Evolutionary conservation across 1,284 basidiomycete species (phyloP).

Genomic region (Apiotrichum laibachii): DNA sequence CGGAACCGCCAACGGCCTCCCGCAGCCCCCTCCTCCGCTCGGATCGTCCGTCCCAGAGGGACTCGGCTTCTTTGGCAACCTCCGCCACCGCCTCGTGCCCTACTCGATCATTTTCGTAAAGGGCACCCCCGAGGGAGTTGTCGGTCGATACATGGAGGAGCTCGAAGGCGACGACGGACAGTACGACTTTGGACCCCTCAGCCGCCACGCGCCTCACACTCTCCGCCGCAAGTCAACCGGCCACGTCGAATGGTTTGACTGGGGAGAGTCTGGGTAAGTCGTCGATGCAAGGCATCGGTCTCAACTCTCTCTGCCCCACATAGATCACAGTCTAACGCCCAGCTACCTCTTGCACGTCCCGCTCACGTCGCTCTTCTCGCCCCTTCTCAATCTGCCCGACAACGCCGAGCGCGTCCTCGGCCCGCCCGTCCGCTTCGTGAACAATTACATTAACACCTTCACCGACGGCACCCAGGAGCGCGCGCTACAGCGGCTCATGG

Average conservation of each 20-base stretch:
- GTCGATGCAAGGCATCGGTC: no score
- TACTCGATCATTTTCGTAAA: slow-evolving; percentile 43
- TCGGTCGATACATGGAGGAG: slow-evolving; percentile 49
- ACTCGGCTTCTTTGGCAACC: slow-evolving; percentile 28
- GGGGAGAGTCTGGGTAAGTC: slow-evolving; percentile 46
- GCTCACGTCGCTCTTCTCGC: slow-evolving; percentile 34
- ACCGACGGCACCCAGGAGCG: slow-evolving; percentile 34
- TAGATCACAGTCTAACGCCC: neutral
- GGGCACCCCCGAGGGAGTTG: slow-evolving; percentile 42
- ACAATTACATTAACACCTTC: slow-evolving; percentile 28
- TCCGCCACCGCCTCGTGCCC: slow-evolving; percentile 28
- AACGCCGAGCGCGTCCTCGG: slow-evolving; percentile 24
- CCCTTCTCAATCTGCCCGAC: slow-evolving; percentile 27
- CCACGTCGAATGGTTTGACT: slow-evolving; percentile 34
- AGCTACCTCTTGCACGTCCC: slow-evolving; percentile 42
- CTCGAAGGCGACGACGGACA: slow-evolving; percentile 44
- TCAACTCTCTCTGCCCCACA: no score
- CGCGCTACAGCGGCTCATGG: neutral
- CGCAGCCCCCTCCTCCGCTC: neutral
- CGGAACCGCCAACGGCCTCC: neutral
- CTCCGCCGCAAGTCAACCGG: slow-evolving; percentile 18
- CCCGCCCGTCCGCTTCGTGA: slow-evolving; percentile 32
- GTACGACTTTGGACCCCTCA: slow-evolving; percentile 38
- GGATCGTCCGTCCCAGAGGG: no score
- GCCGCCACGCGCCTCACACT: slow-evolving; percentile 22